Conservation (phyloP, 1,284 basidiomycete species). For the Melampsora americana region DNA sequence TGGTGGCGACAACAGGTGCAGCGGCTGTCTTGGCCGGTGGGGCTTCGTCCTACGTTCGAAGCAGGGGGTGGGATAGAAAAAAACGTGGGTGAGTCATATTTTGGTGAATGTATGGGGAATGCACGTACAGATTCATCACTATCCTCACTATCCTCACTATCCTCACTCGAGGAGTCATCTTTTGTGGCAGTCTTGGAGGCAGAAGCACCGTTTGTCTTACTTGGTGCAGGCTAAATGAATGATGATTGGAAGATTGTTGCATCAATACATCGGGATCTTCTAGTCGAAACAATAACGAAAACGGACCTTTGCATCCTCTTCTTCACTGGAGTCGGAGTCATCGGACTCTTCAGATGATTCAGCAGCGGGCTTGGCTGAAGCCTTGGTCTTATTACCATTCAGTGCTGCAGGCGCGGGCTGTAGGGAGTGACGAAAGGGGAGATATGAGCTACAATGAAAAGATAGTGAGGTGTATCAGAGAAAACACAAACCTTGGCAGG, state of each 20-base stretch:
- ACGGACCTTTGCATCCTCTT: background rate
- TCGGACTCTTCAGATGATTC: slow-evolving; percentile 27
- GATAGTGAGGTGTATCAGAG: background rate
- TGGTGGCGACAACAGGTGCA: slow-evolving; percentile 3
- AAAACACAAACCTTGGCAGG: background rate
- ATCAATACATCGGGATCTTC: background rate
- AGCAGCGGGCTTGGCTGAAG: background rate
- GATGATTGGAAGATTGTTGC: background rate
- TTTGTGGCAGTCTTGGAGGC: slow-evolving; percentile 24
- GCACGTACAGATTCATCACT: slow-evolving; percentile 6
- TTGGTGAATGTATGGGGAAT: background rate
- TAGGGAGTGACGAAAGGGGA: background rate
- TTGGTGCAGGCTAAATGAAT: background rate
- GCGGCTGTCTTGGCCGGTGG: background rate
- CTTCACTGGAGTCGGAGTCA: background rate
- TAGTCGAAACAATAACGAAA: background rate
- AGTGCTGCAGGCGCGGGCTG: background rate
- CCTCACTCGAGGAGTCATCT: background rate
- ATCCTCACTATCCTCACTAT: slow-evolving; percentile 6
- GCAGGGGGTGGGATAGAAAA: too few species aligned
- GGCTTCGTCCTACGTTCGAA: background rate
- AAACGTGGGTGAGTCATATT: too few species aligned
- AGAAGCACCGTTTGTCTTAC: background rate
- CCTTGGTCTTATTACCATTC: background rate
- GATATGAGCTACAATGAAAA: background rate